Evolutionary conservation across 148 eudicot genomes (phyloP).

Genomic region (Suaeda aralocaspica): DNA sequence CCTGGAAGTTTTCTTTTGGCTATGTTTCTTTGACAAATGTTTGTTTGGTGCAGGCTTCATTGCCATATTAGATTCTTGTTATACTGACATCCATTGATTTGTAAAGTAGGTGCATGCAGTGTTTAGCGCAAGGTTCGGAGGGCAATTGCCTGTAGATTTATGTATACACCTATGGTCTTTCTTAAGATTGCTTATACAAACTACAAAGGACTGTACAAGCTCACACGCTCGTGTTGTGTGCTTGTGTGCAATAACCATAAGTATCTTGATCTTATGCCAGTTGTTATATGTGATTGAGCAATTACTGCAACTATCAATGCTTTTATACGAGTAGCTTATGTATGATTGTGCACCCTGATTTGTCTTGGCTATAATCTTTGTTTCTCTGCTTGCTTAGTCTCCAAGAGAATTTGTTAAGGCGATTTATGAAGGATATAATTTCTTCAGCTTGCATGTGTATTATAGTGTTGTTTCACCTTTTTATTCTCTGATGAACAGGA

Average conservation of each 20-base stretch:
- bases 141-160: background rate
- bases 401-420: background rate
- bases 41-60: background rate
- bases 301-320: background rate
- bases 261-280: too few relatives aligned
- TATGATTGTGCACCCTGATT: background rate
- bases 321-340: background rate
- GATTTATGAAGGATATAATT: background rate
- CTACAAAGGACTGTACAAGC: too few relatives aligned
- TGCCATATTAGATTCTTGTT: background rate
- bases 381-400: background rate
- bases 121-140: background rate
- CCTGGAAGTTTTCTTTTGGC: background rate
- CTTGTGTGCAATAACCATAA: too few relatives aligned
- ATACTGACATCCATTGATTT: too few relatives aligned
- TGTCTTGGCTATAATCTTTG: background rate
- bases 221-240: too few relatives aligned
- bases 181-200: background rate
- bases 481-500: constrained; percentile 43
- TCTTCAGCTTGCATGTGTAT: constrained; percentile 9
- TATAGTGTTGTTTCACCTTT: constrained; percentile 5
- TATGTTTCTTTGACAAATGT: background rate
- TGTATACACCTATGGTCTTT: background rate
- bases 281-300: background rate
- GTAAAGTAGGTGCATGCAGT: too few relatives aligned